Percentiles rank a stretch among this genome's conserved stretches.
phyloP scores from a whole-genome alignment of 2,329 filamentous ascomycete genomes.

The Trichoderma guizhouense region DNA sequence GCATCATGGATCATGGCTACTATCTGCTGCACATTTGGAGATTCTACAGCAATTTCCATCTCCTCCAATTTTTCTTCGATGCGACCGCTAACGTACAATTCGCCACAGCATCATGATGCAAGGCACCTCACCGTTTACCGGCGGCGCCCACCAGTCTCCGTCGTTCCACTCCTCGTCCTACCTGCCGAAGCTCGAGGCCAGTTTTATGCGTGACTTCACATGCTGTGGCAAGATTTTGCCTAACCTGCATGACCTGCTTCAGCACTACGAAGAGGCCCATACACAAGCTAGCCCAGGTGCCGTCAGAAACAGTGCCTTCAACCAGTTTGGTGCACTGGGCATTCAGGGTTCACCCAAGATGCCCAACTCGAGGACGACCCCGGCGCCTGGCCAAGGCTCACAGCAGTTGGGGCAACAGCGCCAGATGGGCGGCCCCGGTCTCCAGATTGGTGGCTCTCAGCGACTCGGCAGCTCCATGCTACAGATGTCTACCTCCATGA shows the following conservation, averaged over 20 bases:
- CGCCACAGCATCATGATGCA: slow-evolving; percentile 81
- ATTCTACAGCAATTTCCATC: neutral
- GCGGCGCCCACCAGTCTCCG: slow-evolving; percentile 72
- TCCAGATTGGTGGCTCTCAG: slow-evolving; percentile 40
- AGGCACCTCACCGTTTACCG: slow-evolving; percentile 82
- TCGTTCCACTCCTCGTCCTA: slow-evolving; percentile 97
- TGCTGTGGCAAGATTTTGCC: slow-evolving; percentile 89
- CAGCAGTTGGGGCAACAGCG: slow-evolving; percentile 35
- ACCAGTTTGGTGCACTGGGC: slow-evolving; percentile 38
- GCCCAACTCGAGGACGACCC: slow-evolving; percentile 33
- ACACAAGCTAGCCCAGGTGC: slow-evolving; percentile 60
- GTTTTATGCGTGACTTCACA: slow-evolving; percentile 95
- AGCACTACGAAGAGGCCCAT: slow-evolving; percentile 95
- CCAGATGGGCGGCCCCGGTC: slow-evolving; percentile 28
- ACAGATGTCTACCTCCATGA: slow-evolving; percentile 45
- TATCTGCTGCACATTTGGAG: neutral
- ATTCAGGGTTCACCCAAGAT: slow-evolving; percentile 33
- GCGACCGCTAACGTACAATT: neutral
- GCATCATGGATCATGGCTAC: slow-evolving; percentile 1
- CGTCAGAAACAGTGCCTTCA: slow-evolving; percentile 40
- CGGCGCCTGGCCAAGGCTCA: slow-evolving; percentile 30
- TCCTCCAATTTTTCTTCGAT: neutral
- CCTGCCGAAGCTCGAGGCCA: slow-evolving; percentile 90
- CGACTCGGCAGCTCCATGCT: slow-evolving; percentile 27
- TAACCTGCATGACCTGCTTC: slow-evolving; percentile 88